These are phyloP conservation scores for Elsinoe australis DNA, from an alignment of 2,329 filamentous ascomycete species.

Conservation along the genomic window DNA sequence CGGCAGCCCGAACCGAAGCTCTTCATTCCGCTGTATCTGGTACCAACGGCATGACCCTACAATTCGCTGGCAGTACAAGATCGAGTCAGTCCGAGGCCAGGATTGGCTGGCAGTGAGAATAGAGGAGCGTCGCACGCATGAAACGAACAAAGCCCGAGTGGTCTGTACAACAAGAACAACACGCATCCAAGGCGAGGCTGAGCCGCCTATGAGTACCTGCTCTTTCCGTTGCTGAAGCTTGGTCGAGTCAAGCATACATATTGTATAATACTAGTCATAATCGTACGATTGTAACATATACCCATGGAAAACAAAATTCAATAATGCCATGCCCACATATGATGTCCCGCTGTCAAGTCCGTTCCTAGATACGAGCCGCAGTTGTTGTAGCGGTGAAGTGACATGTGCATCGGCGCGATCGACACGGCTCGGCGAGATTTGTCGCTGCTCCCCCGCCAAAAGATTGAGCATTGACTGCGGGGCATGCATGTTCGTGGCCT, in stretches of 20 bases:
- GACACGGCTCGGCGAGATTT: conserved; percentile 7
- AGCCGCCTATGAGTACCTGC: neutral
- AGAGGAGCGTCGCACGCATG: neutral
- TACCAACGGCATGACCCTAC: neutral
- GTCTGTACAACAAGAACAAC: conserved; percentile 2
- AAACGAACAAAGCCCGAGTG: conserved; percentile 9
- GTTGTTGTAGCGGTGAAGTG: conserved; percentile 14
- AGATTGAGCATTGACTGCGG: conserved; percentile 12
- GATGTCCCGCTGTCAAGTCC: neutral
- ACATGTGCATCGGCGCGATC: conserved; percentile 11
- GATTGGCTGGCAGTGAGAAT: neutral
- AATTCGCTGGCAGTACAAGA: neutral
- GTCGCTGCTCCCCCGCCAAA: conserved; percentile 5
- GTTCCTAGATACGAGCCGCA: conserved; percentile 6
- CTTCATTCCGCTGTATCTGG: no score
- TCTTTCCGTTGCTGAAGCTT: neutral
- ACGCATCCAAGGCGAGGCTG: neutral
- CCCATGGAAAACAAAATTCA: neutral
- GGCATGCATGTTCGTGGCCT: conserved; percentile 11
- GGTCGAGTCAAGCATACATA: conserved; percentile 2
- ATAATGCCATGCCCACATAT: neutral
- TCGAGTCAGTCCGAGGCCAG: neutral
- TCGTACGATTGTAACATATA: conserved; percentile 1
- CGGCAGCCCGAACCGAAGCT: no score
- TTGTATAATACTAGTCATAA: conserved; percentile 15